Conservation (phyloP, 129 eudicot genomes). For the Chrysanthemum lavandulifolium region DNA sequence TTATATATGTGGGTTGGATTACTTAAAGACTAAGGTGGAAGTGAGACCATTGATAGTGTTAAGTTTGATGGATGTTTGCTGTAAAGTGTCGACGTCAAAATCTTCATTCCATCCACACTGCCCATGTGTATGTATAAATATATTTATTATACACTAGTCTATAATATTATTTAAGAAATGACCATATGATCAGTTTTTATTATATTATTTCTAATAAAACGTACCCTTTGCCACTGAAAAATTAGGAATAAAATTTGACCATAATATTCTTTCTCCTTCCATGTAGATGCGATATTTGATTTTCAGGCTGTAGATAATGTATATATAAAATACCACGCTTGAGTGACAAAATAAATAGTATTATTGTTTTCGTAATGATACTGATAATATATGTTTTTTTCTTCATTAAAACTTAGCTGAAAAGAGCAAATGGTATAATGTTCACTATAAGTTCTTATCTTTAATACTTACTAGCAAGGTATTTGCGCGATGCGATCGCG, state of each 20-base stretch:
- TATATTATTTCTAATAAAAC: background rate
- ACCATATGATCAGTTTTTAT: conserved; percentile 7
- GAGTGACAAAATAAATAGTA: too few species aligned
- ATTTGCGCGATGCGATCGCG: too few species aligned
- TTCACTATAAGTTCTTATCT: too few species aligned
- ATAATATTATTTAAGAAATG: conserved; percentile 12
- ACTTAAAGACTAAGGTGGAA: conserved; percentile 34
- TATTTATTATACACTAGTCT: background rate
- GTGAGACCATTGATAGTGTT: conserved; percentile 30
- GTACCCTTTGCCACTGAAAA: background rate
- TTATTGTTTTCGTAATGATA: too few species aligned
- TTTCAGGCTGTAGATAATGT: background rate
- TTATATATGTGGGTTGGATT: background rate
- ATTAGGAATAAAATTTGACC: conserved; percentile 3
- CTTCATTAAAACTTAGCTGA: too few species aligned
- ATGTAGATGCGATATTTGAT: background rate
- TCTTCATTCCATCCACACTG: conserved; percentile 35
- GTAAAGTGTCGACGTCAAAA: conserved; percentile 26
- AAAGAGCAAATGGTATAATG: too few species aligned
- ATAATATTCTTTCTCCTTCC: background rate
- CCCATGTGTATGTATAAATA: conserved; percentile 25
- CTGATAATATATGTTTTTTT: too few species aligned
- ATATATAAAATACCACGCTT: too few species aligned
- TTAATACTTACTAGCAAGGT: too few species aligned
- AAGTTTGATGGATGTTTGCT: conserved; percentile 26